Percentiles rank a stretch among this genome's conserved stretches.
Evolutionary conservation across 2,329 filamentous ascomycete genomes (phyloP).

Genomic region (Leptographium galeiforme): DNA sequence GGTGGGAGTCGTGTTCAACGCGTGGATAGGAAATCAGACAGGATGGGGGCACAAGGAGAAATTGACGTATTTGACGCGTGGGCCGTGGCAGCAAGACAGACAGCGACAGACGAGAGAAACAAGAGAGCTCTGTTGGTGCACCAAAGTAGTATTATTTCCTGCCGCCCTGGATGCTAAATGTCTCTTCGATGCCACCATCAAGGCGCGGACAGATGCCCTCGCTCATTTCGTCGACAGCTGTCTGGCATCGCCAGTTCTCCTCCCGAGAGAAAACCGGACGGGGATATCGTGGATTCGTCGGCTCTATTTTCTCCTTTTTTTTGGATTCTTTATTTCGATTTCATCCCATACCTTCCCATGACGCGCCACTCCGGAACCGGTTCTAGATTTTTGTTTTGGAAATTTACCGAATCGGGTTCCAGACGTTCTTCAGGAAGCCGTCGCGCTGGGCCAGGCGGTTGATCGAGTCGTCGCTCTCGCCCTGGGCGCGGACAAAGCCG

Average conservation of each 20-base stretch:
- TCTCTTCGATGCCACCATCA: background rate
- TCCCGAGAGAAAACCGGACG: background rate
- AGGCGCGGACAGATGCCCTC: background rate
- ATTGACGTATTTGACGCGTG: background rate
- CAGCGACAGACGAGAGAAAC: background rate
- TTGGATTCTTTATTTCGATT: background rate
- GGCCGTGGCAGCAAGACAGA: background rate
- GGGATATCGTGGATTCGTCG: background rate
- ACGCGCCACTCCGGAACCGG: background rate
- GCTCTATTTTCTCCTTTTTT: background rate
- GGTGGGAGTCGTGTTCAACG: conserved; percentile 6
- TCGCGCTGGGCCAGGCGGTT: conserved; percentile 95
- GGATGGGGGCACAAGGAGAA: background rate
- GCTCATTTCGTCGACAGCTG: background rate
- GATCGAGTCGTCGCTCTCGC: conserved; percentile 91
- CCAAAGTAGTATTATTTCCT: background rate
- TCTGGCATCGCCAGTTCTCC: background rate
- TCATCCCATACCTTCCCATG: background rate
- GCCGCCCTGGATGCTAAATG: background rate
- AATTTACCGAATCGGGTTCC: conserved; percentile 59
- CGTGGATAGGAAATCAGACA: background rate
- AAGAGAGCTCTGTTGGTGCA: background rate
- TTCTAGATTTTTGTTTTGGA: background rate
- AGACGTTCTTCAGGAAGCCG: conserved; percentile 93
- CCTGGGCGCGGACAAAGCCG: conserved; percentile 95